Evolutionary conservation across 768 basidiomycete genomes (phyloP).

Genomic region (Trametes gibbosa): DNA sequence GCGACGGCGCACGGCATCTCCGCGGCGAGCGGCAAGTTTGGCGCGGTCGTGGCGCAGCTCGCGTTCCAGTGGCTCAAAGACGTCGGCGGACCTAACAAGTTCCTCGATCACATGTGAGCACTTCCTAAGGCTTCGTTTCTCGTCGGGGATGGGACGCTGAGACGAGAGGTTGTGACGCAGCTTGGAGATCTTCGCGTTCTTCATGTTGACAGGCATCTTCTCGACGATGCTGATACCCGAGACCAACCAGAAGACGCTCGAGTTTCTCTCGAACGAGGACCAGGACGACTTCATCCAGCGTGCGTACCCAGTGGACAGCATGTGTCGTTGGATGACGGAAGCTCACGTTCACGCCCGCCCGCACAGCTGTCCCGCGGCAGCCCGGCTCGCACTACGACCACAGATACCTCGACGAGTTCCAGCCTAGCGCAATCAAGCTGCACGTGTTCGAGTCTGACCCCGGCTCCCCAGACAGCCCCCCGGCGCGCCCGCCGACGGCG

Average conservation of each 20-base stretch:
- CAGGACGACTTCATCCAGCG: constrained; percentile 33
- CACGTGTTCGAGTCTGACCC: neutral
- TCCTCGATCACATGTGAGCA: constrained; percentile 35
- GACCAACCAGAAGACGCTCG: constrained; percentile 37
- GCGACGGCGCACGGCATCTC: constrained; percentile 44
- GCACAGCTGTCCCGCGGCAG: neutral
- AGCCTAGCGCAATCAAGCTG: constrained; percentile 5
- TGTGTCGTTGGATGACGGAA: neutral
- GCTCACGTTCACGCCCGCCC: no score
- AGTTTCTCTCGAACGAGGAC: constrained; percentile 36
- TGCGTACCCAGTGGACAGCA: neutral
- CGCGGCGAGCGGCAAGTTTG: constrained; percentile 43
- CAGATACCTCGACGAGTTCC: constrained; percentile 1
- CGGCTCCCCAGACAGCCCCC: neutral
- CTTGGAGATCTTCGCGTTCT: constrained; percentile 45
- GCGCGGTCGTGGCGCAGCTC: constrained; percentile 41
- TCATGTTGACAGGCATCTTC: constrained; percentile 43
- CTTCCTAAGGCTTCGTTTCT: neutral
- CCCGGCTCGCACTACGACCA: neutral
- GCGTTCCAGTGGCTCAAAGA: constrained; percentile 38
- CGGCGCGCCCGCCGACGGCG: neutral
- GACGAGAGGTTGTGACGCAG: neutral
- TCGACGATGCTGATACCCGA: constrained; percentile 44
- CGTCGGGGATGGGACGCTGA: neutral
- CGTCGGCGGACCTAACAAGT: constrained; percentile 32